Evolutionary conservation across 2,329 filamentous ascomycete genomes (phyloP).

Genomic region (Teratosphaeria pseudoeucalypti): DNA sequence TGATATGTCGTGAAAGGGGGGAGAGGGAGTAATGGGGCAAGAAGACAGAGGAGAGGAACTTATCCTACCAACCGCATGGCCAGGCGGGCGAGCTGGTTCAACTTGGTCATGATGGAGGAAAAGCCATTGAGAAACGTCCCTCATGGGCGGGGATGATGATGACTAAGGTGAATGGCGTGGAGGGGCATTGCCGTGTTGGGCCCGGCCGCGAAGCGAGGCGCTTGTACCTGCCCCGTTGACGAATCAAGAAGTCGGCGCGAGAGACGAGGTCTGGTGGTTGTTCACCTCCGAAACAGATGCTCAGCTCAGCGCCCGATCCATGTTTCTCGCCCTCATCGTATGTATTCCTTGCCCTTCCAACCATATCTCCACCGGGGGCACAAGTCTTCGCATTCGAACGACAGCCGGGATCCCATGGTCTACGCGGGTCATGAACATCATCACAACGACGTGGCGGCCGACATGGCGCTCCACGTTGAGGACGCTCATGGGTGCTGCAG

Average conservation of each 20-base stretch:
- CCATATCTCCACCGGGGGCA: background rate
- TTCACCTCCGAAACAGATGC: background rate
- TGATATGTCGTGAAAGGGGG: background rate
- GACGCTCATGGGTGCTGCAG: no score
- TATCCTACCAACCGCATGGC: background rate
- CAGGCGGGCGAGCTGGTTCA: conserved; percentile 41
- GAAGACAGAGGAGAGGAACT: background rate
- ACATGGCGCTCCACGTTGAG: background rate
- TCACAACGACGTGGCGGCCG: background rate
- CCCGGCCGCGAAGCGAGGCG: background rate
- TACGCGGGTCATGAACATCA: background rate
- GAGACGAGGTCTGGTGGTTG: no score
- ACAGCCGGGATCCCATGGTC: background rate
- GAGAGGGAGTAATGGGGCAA: no score
- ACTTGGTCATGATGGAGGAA: background rate
- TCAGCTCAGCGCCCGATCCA: background rate
- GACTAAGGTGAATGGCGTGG: background rate
- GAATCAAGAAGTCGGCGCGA: background rate
- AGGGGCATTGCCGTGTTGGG: background rate
- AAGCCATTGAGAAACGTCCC: background rate
- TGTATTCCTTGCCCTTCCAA: background rate
- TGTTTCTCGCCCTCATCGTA: background rate
- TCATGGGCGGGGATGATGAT: conserved; percentile 19
- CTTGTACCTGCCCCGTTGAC: background rate
- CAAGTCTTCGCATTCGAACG: background rate